Base-by-base conservation (phyloP, 2,329 filamentous ascomycete genomes). In the Domatiomyces catenatus region DNA sequence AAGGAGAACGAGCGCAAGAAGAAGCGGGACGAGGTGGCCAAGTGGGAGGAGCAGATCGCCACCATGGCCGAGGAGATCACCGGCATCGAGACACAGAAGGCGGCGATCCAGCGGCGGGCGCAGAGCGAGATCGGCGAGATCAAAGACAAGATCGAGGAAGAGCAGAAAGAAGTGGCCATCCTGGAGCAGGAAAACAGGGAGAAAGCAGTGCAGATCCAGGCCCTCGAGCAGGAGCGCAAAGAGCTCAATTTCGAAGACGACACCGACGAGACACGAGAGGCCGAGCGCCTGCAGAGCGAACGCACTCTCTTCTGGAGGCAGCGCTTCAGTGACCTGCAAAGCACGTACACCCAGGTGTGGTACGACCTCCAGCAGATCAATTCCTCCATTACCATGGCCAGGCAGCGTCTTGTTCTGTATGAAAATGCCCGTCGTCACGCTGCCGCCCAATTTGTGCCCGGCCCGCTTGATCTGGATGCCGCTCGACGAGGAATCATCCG, bases 121-220 rank as follows among this genome's bases (percentile, higher is more conserved):
- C 62, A 66, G 42, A 63, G 62, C 46, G 64, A 67, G 43, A 61
- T 68, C 22, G 63, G 65, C 28, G 69, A 71, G 50, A 60, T 71
- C 43, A 65, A 67, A 42, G 60, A 65, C 51, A 71, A 70, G 58
- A 69, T 73, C 48, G 63, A 66, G 17, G 64, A 68, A 47, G 70
- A 73, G 54, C 69, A 72, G 51, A 56, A 60, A 6, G 65, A 69
- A 10, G 75, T 80, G 65, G 80, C 75, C 55, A 60, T 64, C 5
- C 66, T 82, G 42, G 79, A 83, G 51, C 79, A 82, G 43, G 74
- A 77, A 49, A 76, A 81, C 46, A 75, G 75, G 53, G 73, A 79
- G 55, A 80, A 76, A 56, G 76, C 75, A 20, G 70, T 69, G 2
- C 73, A 77, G 46, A 75, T 81, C 63, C 80, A 81, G 65, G 70